phyloP scores from a whole-genome alignment of 2,329 filamentous ascomycete genomes.

The Proliferodiscus dingleyae region DNA sequence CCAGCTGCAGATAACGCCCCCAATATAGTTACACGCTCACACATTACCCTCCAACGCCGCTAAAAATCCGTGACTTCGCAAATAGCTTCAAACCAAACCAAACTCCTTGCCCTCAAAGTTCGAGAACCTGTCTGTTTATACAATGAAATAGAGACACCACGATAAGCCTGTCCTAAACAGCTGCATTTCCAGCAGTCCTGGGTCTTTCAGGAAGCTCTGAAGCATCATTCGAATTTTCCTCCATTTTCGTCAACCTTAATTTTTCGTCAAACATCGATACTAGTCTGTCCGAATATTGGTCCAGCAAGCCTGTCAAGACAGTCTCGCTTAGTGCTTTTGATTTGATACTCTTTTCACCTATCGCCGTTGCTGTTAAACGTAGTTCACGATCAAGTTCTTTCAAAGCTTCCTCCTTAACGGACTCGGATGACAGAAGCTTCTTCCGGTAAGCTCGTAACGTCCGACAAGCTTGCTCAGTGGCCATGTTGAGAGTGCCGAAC shows the following conservation, averaged over 20 bases:
- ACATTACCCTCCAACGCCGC: conserved; percentile 1
- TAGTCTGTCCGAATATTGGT: conserved; percentile 70
- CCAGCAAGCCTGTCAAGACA: conserved; percentile 59
- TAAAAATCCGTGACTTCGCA: neutral
- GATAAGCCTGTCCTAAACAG: neutral
- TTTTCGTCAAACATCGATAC: conserved; percentile 70
- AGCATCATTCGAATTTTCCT: conserved; percentile 11
- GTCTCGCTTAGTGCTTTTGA: conserved; percentile 50
- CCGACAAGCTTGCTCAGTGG: conserved; percentile 60
- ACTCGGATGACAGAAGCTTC: conserved; percentile 52
- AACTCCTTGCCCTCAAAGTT: conserved; percentile 1
- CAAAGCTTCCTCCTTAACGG: conserved; percentile 53
- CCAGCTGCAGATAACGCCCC: neutral
- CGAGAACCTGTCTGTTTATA: neutral
- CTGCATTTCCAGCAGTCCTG: conserved; percentile 23
- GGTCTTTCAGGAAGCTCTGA: conserved; percentile 18
- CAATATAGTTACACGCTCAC: neutral
- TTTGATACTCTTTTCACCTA: conserved; percentile 36
- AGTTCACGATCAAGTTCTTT: conserved; percentile 61
- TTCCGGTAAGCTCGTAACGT: conserved; percentile 58
- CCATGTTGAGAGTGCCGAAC: conserved; percentile 54
- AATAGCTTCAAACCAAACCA: neutral
- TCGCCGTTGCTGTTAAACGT: conserved; percentile 55
- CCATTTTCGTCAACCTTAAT: conserved; percentile 43
- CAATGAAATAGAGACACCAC: neutral